Evolutionary conservation across 768 basidiomycete genomes (phyloP), one percentile per base, ranked within the genome.

Genomic region (Podaxis sp.): DNA sequence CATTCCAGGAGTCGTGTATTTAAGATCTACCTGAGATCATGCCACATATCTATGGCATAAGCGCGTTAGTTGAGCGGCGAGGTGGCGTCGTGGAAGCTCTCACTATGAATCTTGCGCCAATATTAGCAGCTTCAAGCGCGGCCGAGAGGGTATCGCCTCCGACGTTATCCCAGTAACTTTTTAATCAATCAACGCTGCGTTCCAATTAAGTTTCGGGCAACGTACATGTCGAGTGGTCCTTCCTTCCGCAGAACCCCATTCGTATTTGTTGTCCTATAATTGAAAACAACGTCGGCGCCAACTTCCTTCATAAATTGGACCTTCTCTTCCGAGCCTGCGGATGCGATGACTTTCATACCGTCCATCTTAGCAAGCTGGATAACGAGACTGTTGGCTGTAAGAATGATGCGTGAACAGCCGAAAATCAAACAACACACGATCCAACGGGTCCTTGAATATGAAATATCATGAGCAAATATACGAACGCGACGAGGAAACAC

Each of bases 241-340:
- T 87, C 75, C 64, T 77, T 75, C 62, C 69, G 62, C 28, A 90
- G 74, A 6, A 84, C 71, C 7, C 83, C 79, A 2, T 67, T 68
- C 0, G 82, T 80, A 54, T 75, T 73, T 1, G 73, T 70, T 0
- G 76, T 85, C 76, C 89, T 87, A 73, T 87, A 88, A 73, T 88
- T 87, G 76, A 87, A 87, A 0, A 76, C 80, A n/a, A 84, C 76
- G 63, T 89, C 86, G 0, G 80, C 81, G 1, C 86, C 87, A 4
- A 87, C 65, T 7, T 76, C 76, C 54, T 75, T 76, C 68, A 87
- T 66, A 63, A 78, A 87, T 8, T 73, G 72, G 4, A 89, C 83
- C 73, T 90, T 89, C 40, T 84, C 81, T 37, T 87, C 84, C 0
- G 81, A 79, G 2, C 89, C 87, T 0, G 85, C 84, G 0, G 84